A percentile compares a stretch with the other conserved stretches of the same genome.
phyloP scores from a whole-genome alignment of 2,329 filamentous ascomycete genomes.

The Helotiales sp. region DNA sequence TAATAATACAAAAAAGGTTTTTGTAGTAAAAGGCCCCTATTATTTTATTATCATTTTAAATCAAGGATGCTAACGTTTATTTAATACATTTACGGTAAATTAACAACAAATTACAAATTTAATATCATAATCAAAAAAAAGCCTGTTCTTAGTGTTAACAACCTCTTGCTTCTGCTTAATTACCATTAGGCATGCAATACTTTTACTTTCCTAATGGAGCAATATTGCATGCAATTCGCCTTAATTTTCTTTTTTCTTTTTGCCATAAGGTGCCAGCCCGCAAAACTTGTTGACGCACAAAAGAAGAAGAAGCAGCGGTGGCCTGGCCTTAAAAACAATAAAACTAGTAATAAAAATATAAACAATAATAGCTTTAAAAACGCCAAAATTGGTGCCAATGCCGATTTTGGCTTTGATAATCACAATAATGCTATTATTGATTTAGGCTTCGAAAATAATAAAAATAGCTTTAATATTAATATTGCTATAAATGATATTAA shows the following conservation, averaged over 20 bases:
- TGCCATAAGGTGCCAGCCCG: constrained; percentile 32
- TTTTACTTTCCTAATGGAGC: constrained; percentile 33
- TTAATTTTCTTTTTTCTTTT: constrained; percentile 29
- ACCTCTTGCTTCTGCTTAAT: too few species aligned
- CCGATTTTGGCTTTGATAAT: too few species aligned
- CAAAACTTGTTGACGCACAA: too few species aligned
- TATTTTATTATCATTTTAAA: constrained; percentile 8
- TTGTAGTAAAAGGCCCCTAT: constrained; percentile 12
- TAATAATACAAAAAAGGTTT: constrained; percentile 26
- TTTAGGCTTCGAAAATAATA: constrained; percentile 17
- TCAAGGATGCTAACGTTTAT: constrained; percentile 18
- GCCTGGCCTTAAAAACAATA: too few species aligned
- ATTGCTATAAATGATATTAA: constrained; percentile 26
- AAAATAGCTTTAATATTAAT: constrained; percentile 10
- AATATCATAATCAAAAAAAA: too few species aligned
- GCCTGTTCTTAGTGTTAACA: too few species aligned
- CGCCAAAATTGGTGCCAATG: too few species aligned
- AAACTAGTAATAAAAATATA: too few species aligned
- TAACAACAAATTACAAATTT: constrained; percentile 17
- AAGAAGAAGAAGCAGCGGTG: too few species aligned
- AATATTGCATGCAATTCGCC: constrained; percentile 24
- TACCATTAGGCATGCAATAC: too few species aligned
- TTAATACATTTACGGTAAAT: constrained; percentile 22
- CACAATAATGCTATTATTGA: constrained; percentile 13
- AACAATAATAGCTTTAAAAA: too few species aligned